Conservation (phyloP, 225 moss, liverwort and hornwort species). For the Pseudoscleropodium purum region DNA sequence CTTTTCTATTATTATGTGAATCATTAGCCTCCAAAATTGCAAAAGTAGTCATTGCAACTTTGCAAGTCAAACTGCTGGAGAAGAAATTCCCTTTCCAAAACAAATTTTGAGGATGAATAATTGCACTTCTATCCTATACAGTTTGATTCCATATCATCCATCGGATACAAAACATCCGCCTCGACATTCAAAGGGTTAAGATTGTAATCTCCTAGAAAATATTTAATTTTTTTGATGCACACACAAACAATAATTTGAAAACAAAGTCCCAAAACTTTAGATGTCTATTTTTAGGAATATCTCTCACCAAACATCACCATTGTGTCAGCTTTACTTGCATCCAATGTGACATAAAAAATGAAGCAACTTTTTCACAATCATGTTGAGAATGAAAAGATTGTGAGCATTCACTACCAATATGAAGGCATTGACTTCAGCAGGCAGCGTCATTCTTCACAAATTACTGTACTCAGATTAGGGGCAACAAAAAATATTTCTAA, state of each 20-base stretch:
- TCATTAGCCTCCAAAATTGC: too few relatives aligned
- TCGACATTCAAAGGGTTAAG: not conserved
- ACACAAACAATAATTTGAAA: not conserved
- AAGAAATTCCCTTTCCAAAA: too few relatives aligned
- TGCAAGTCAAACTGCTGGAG: too few relatives aligned
- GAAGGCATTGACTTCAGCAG: not conserved
- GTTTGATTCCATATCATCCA: too few relatives aligned
- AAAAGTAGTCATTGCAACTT: too few relatives aligned
- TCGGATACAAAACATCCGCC: too few relatives aligned
- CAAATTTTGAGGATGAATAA: too few relatives aligned
- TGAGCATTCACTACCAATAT: not conserved
- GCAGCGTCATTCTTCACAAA: not conserved
- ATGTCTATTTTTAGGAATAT: not conserved
- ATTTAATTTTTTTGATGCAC: not conserved
- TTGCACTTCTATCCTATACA: too few relatives aligned
- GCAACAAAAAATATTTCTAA: not conserved
- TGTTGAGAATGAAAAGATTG: not conserved
- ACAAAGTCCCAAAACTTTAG: not conserved
- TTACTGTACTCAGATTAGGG: not conserved
- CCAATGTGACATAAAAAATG: not conserved
- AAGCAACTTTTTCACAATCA: not conserved
- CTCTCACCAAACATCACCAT: rapidly evolving
- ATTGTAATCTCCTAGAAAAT: not conserved
- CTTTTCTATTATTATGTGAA: too few relatives aligned
- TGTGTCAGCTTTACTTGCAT: not conserved